A percentile compares a stretch with the other conserved stretches of the same genome.
Conservation (phyloP, 345 rosid genomes). For the Hibiscus tridactylites region DNA sequence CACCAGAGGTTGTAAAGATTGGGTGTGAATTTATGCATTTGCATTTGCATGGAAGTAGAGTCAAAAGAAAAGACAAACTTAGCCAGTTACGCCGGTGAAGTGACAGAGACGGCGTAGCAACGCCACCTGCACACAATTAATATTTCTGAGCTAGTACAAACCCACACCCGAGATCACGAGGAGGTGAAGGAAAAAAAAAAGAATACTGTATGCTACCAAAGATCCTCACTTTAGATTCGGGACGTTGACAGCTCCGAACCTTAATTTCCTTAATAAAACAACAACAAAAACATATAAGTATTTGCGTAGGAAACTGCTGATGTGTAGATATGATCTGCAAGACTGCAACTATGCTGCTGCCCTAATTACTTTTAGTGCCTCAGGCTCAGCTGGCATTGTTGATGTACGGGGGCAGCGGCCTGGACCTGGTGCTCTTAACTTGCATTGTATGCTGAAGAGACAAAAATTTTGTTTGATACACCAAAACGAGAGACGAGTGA, state of each 20-base stretch:
- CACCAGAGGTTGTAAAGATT: background rate
- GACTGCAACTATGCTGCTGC: background rate
- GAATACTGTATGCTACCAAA: background rate
- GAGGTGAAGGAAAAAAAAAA: background rate
- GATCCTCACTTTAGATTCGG: constrained; percentile 29
- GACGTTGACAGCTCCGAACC: constrained; percentile 28
- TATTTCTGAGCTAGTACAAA: background rate
- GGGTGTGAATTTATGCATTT: background rate
- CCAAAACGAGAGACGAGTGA: constrained; percentile 14
- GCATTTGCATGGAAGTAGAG: background rate
- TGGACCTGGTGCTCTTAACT: background rate
- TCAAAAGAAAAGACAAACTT: constrained; percentile 14
- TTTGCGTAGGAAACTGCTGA: background rate
- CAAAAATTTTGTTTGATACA: background rate
- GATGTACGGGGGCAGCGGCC: background rate
- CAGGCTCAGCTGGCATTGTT: background rate
- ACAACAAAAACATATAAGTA: background rate
- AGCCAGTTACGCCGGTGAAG: constrained; percentile 15
- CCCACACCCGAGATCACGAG: constrained; percentile 10
- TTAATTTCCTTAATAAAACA: background rate
- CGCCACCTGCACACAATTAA: constrained; percentile 7
- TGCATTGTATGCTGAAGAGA: constrained; percentile 2
- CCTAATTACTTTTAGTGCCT: background rate
- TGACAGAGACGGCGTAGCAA: constrained; percentile 5
- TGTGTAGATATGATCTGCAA: background rate